Evolutionary conservation across 2,329 filamentous ascomycete species (phyloP).

Genomic region (Ophiostoma tasmaniense): DNA sequence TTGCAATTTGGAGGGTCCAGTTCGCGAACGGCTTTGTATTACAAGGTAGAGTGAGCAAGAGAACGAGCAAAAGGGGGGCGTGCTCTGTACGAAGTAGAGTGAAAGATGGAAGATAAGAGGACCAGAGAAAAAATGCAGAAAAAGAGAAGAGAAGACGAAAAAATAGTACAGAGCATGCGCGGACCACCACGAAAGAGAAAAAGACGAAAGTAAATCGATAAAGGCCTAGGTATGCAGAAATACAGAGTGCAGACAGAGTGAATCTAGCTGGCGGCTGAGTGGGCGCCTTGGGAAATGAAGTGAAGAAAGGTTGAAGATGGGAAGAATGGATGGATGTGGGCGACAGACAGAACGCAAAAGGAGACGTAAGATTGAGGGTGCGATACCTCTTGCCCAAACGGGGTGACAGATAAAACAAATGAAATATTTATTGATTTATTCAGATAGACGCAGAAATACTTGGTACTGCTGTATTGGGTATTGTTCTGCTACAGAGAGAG

Average conservation of each 20-base stretch:
- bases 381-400: constrained; percentile 7
- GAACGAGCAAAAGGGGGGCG: background rate
- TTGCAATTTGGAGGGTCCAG: background rate
- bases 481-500: background rate
- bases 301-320: background rate
- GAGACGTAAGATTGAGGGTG: constrained; percentile 6
- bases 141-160: background rate
- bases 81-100: background rate
- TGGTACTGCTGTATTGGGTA: background rate
- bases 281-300: background rate
- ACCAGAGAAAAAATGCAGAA: background rate
- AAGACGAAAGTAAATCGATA: background rate
- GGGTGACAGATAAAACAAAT: background rate
- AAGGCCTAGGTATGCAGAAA: background rate
- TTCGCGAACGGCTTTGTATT: background rate
- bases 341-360: background rate
- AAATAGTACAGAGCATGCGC: background rate
- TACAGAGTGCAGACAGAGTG: background rate
- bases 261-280: background rate
- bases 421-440: background rate
- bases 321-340: constrained; percentile 6
- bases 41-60: background rate
- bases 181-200: background rate
- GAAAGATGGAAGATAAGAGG: too few relatives aligned
- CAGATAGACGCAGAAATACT: background rate